These are phyloP conservation scores for Ogataea pignaliae DNA, from an alignment of 805 yeast species.

Conservation along the genomic window DNA sequence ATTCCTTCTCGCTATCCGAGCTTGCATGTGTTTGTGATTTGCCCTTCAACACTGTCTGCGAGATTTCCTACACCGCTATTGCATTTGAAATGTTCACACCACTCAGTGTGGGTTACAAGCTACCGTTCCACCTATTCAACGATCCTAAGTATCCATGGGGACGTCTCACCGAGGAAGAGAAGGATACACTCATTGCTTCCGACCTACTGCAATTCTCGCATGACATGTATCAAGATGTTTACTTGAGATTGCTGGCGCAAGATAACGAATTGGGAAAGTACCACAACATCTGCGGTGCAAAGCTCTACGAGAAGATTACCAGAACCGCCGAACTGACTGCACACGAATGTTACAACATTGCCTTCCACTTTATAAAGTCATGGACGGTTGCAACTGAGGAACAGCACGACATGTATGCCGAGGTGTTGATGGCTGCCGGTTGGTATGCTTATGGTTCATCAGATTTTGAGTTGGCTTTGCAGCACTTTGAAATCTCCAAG, in stretches of 20 bases:
- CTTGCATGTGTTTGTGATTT: conserved; percentile 34
- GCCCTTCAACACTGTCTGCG: conserved; percentile 30
- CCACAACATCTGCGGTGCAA: conserved; percentile 40
- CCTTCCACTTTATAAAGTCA: conserved; percentile 36
- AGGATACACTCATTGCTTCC: conserved; percentile 33
- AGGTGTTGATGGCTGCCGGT: conserved; percentile 41
- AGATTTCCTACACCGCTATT: conserved; percentile 31
- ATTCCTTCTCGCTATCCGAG: conserved; percentile 34
- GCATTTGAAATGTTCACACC: conserved; percentile 34
- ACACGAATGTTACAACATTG: conserved; percentile 31
- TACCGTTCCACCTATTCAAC: conserved; percentile 39
- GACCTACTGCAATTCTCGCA: conserved; percentile 38
- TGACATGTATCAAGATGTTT: conserved; percentile 33
- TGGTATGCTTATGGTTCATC: conserved; percentile 39
- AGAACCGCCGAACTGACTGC: not conserved
- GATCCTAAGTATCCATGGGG: conserved; percentile 9
- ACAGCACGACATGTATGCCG: conserved; percentile 33
- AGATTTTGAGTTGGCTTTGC: conserved; percentile 37
- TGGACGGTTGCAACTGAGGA: conserved; percentile 30
- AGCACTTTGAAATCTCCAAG: conserved; percentile 36
- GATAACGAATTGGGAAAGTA: conserved; percentile 26
- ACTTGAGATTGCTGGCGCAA: conserved; percentile 26
- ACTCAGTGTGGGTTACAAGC: conserved; percentile 39
- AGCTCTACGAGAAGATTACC: conserved; percentile 27
- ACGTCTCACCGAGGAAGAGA: conserved; percentile 23